Evolutionary conservation across 2,329 filamentous ascomycete genomes (phyloP).

Genomic region (Fusarium secorum): DNA sequence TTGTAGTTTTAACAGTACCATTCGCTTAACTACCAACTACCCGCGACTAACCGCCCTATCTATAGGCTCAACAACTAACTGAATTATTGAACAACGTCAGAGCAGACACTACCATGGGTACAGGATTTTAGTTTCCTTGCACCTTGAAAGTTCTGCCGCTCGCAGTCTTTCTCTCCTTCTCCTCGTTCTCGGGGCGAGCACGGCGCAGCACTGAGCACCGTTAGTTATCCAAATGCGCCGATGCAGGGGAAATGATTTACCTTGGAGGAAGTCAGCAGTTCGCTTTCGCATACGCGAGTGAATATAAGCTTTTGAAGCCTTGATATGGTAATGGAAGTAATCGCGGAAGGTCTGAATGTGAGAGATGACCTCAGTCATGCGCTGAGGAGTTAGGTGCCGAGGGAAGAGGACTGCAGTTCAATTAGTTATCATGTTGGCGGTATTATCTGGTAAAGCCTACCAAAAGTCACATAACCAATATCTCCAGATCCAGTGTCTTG

Average conservation of each 20-base stretch:
- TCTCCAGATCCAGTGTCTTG: slow-evolving; percentile 78
- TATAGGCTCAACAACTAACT: slow-evolving; percentile 6
- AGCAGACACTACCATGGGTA: slow-evolving; percentile 10
- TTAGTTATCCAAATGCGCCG: slow-evolving; percentile 36
- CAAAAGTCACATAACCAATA: slow-evolving; percentile 97
- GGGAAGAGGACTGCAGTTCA: slow-evolving; percentile 81
- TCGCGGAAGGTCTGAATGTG: slow-evolving; percentile 99
- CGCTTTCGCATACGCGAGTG: slow-evolving; percentile 97
- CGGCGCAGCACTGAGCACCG: slow-evolving; percentile 80
- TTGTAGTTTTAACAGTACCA: slow-evolving; percentile 32
- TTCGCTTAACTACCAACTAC: slow-evolving; percentile 37
- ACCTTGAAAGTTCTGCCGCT: slow-evolving; percentile 90
- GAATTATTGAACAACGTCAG: slow-evolving; percentile 13
- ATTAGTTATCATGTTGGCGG: slow-evolving; percentile 29
- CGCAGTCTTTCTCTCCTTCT: slow-evolving; percentile 97
- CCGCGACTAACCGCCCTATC: slow-evolving; percentile 6
- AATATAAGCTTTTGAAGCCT: slow-evolving; percentile 98
- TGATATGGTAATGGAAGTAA: slow-evolving; percentile 99
- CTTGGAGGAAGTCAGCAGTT: slow-evolving; percentile 97
- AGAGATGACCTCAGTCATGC: slow-evolving; percentile 93
- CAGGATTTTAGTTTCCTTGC: slow-evolving; percentile 46
- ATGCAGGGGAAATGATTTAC: slow-evolving; percentile 59
- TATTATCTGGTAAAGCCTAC: slow-evolving; percentile 56
- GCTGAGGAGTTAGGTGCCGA: slow-evolving; percentile 87
- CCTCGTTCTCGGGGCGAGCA: slow-evolving; percentile 92